These are phyloP conservation scores for Camelina neglecta DNA, from an alignment of 345 rosid species.

Conservation along the genomic window DNA sequence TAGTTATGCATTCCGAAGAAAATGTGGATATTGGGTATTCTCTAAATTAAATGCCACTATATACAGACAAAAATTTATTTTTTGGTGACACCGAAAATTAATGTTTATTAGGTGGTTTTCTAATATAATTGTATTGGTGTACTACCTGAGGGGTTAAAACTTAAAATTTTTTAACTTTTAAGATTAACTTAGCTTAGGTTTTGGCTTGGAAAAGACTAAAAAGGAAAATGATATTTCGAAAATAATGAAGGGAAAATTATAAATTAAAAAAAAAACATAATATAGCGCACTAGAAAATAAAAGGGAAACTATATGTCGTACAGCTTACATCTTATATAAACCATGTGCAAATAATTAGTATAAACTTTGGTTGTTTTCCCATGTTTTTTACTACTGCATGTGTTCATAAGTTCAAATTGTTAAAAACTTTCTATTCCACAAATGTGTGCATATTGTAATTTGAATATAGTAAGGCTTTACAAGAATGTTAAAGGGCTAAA, in stretches of 20 bases:
- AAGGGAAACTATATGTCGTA: not conserved
- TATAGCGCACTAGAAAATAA: not conserved
- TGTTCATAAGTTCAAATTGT: not conserved
- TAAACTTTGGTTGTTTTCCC: constrained; percentile 2
- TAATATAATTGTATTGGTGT: not conserved
- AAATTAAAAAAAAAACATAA: not conserved
- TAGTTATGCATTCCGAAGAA: not conserved
- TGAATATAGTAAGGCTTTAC: constrained; percentile 5
- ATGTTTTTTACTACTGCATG: not conserved
- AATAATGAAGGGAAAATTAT: not conserved
- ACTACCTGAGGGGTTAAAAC: not conserved
- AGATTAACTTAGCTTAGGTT: not conserved
- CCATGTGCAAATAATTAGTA: not conserved
- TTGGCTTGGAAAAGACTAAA: not conserved
- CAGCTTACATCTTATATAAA: not conserved
- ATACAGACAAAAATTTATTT: not conserved
- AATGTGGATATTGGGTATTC: constrained; percentile 25
- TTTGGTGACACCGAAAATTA: not conserved
- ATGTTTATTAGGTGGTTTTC: not conserved
- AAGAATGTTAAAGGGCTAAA: constrained; percentile 1
- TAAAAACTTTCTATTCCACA: not conserved
- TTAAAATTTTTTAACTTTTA: not conserved
- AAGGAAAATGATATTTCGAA: not conserved
- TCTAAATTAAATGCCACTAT: constrained; percentile 6
- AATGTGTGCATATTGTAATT: not conserved